These are phyloP conservation scores for Rhytidhysteron rufulum DNA, from an alignment of 2,329 filamentous ascomycete genomes.

Conservation along the genomic window DNA sequence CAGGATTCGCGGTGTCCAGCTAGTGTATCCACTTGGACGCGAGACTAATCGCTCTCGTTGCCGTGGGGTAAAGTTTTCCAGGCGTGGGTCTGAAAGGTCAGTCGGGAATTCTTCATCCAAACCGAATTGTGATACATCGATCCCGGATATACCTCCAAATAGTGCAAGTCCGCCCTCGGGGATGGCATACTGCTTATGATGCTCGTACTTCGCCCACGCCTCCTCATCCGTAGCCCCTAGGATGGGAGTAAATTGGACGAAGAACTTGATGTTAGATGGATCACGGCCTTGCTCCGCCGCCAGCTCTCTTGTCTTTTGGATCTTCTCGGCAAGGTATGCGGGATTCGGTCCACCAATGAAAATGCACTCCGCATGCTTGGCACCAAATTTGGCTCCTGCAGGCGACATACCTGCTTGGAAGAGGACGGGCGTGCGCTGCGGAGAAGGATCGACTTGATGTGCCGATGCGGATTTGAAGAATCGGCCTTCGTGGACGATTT, in stretches of 20 bases:
- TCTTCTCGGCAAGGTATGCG: constrained; percentile 53
- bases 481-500: constrained; percentile 57
- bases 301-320: constrained; percentile 56
- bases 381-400: constrained; percentile 60
- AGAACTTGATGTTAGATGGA: constrained; percentile 57
- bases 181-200: constrained; percentile 22
- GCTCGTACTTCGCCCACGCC: constrained; percentile 56
- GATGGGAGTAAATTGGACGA: constrained; percentile 60
- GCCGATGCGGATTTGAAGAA: constrained; percentile 62
- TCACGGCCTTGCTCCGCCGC: constrained; percentile 55
- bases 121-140: constrained; percentile 3
- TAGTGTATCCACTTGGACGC: too few relatives aligned
- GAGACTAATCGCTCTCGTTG: too few relatives aligned
- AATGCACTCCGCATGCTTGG: constrained; percentile 64
- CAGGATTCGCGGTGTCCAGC: too few relatives aligned
- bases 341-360: constrained; percentile 63
- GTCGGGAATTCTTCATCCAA: too few relatives aligned
- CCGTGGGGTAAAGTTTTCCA: too few relatives aligned
- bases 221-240: constrained; percentile 61
- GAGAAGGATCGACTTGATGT: constrained; percentile 62
- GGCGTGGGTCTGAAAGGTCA: too few relatives aligned
- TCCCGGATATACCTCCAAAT: constrained; percentile 4
- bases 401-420: constrained; percentile 64
- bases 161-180: constrained; percentile 2
- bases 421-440: constrained; percentile 62